A percentile compares a stretch with the other conserved stretches of the same genome.
Conservation (phyloP, 306 rosid genomes). For the Hippophae tibetana region DNA sequence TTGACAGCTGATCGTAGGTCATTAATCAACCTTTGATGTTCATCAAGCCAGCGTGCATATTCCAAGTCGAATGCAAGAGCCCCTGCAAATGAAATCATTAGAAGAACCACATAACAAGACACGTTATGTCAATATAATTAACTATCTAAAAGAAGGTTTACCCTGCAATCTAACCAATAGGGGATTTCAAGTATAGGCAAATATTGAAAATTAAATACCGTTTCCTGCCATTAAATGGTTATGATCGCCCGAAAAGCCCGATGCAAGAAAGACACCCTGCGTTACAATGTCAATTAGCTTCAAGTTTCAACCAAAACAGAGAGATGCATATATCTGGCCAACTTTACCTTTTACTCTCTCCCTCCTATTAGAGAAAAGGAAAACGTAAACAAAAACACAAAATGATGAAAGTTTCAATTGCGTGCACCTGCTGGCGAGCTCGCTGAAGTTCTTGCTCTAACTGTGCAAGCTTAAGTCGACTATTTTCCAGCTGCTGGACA, state of each 20-base stretch:
- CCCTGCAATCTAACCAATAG: too few species aligned
- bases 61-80: conserved; percentile 64
- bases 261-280: conserved; percentile 36
- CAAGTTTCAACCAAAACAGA: not conserved
- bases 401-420: not conserved
- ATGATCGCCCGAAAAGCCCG: conserved; percentile 37
- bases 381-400: not conserved
- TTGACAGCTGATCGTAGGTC: conserved; percentile 57
- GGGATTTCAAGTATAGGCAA: too few species aligned
- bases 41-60: conserved; percentile 66
- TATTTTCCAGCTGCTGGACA: conserved; percentile 71
- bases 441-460: conserved; percentile 72
- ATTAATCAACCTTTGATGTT: conserved; percentile 53
- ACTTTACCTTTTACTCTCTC: not conserved
- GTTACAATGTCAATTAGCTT: conserved; percentile 6
- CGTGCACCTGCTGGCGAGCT: conserved; percentile 61
- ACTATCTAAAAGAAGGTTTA: too few species aligned
- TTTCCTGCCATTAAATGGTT: conserved; percentile 42
- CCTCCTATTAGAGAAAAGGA: not conserved
- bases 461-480: conserved; percentile 54
- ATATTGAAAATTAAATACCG: conserved; percentile 18
- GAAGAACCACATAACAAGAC: not conserved
- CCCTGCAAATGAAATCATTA: conserved; percentile 25
- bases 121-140: not conserved
- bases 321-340: not conserved